These are phyloP conservation scores for Cladosporium sp. DNA, from an alignment of 2,329 filamentous ascomycete genomes.

Conservation along the genomic window DNA sequence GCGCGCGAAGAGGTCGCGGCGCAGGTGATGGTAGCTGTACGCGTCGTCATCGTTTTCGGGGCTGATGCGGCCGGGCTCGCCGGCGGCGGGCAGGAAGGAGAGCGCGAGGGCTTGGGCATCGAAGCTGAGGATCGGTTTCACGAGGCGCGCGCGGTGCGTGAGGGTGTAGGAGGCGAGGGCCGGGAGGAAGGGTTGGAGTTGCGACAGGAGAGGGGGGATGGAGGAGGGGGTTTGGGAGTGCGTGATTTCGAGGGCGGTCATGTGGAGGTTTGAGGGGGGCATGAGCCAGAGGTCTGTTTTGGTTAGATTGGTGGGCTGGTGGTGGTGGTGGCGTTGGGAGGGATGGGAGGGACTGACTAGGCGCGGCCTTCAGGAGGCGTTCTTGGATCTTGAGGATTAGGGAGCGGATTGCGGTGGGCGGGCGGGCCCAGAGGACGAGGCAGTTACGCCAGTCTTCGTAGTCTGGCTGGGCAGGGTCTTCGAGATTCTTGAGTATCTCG, in stretches of 20 bases:
- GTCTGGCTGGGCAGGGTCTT: conserved; percentile 56
- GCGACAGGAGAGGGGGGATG: conserved; percentile 16
- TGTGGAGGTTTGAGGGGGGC: conserved; percentile 70
- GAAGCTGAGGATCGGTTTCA: conserved; percentile 77
- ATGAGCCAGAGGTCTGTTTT: conserved; percentile 73
- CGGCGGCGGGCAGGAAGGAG: conserved; percentile 75
- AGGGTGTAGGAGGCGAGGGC: conserved; percentile 61
- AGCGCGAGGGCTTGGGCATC: conserved; percentile 81
- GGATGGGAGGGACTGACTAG: conserved; percentile 50
- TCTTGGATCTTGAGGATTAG: conserved; percentile 65
- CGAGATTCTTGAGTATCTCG: conserved; percentile 64
- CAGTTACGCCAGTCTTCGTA: conserved; percentile 74
- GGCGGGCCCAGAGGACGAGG: conserved; percentile 81
- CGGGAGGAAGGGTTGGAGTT: conserved; percentile 45
- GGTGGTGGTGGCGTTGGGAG: neutral
- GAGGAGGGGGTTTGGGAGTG: conserved; percentile 62
- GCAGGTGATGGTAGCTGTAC: conserved; percentile 88
- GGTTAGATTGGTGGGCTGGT: neutral
- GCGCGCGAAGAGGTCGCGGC: conserved; percentile 66
- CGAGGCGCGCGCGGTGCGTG: conserved; percentile 63
- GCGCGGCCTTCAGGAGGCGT: conserved; percentile 55
- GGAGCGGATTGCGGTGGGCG: conserved; percentile 62
- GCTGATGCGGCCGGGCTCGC: conserved; percentile 35
- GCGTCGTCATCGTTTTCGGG: conserved; percentile 44
- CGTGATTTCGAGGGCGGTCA: conserved; percentile 79